Evolutionary conservation across 495 filamentous ascomycete genomes (phyloP), one percentile per base, ranked within the genome.

Genomic region (Penicillium arizonense): DNA sequence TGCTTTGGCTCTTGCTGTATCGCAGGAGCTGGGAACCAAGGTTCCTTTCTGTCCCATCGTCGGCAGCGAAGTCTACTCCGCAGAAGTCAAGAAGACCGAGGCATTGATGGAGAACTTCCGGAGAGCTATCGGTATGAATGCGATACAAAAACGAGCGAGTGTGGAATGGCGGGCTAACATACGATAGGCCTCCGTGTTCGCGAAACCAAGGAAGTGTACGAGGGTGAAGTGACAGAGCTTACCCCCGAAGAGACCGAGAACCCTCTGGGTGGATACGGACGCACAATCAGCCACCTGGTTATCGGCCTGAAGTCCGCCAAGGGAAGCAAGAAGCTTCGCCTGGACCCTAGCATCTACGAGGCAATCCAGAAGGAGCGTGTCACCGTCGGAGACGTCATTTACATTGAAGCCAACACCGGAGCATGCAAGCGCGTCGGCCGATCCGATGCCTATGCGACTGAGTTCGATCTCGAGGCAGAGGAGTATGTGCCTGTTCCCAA

Each of bases 21-120:
- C 87, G 61, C 92, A 96, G 68, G 93, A 97, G 67, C 82, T 98
- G 49, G 94, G 94, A 59, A 94, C 91, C 11, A 96, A 96, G 73
- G 95, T 98, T 46, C 94, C 94, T 5, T 98, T 98, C 67, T 96
- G 92, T 65, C 90, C 91, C 32, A 96, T 98, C 61, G 92, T 95
- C 26, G 94, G 91, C 53, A 96, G 91, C 72, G 94, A 98, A 65
- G 86, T 98, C 58, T 98, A 96, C 75, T 93, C 88, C 40, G 87
- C 93, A 35, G 94, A 98, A 72, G 90, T 98, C 52, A 97, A 97
- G 82, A 98, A 98, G 83, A 97, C 94, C 16, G 94, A 98, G 71
- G 88, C 94, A 34, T 76, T 98, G 64, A 97, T 96, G 90, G 94
- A 98, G 78, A 96, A 96, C 70, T 98, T 98, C 71, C 83, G 94